Evolutionary conservation across 192 early-diverging fungal species (phyloP).

Genomic region (Lobosporangium transversale): DNA sequence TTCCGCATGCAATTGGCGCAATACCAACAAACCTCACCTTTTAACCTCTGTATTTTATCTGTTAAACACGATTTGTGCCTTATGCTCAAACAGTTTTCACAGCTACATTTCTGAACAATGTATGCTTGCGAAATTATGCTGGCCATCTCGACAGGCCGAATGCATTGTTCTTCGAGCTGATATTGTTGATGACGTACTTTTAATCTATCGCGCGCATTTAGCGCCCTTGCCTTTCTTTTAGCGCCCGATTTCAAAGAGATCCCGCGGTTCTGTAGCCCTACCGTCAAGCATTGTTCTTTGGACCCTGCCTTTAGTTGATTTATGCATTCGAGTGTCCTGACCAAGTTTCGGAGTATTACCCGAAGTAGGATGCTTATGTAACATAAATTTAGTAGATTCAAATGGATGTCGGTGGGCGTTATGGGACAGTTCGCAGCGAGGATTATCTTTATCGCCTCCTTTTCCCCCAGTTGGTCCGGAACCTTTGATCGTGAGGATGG

Average conservation of each 20-base stretch:
- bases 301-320: too few species aligned
- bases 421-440: too few species aligned
- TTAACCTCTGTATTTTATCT: background rate
- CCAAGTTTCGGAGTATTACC: background rate
- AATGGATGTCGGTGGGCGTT: too few species aligned
- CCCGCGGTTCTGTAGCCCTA: too few species aligned
- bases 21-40: conserved; percentile 1
- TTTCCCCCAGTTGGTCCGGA: too few species aligned
- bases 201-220: background rate
- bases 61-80: background rate
- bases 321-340: background rate
- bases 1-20: background rate
- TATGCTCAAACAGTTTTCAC: background rate
- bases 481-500: too few species aligned
- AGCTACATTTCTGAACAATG: background rate
- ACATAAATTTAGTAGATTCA: too few species aligned
- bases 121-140: background rate
- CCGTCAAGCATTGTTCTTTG: too few species aligned
- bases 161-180: background rate
- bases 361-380: background rate
- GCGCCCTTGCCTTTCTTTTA: too few species aligned
- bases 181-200: background rate
- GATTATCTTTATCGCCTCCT: too few species aligned
- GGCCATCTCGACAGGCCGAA: background rate
- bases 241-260: too few species aligned